Evolutionary conservation across 345 rosid species (phyloP).

Genomic region (Linum usitatissimum): DNA sequence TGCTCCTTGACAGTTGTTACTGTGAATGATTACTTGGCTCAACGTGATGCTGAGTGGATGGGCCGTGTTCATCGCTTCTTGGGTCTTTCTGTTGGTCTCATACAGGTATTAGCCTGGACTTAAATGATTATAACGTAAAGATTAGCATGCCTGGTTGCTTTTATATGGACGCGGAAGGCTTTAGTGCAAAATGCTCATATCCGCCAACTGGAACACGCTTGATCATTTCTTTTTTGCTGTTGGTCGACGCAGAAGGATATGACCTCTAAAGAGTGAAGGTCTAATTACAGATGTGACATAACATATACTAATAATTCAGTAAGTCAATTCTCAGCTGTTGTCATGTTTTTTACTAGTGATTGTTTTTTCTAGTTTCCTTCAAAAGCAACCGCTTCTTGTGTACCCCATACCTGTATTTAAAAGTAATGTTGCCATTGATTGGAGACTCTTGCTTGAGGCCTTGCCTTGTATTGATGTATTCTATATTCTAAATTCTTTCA

Average conservation of each 20-base stretch:
- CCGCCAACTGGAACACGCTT: slow-evolving; percentile 1
- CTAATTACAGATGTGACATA: slow-evolving; percentile 73
- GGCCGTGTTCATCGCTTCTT: slow-evolving; percentile 88
- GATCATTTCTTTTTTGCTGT: slow-evolving; percentile 10
- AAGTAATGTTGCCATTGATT: slow-evolving; percentile 6
- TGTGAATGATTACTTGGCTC: slow-evolving; percentile 91
- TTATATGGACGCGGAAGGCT: slow-evolving; percentile 6
- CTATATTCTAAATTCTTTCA: slow-evolving; percentile 25
- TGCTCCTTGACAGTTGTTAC: slow-evolving; percentile 66
- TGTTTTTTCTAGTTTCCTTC: slow-evolving; percentile 6
- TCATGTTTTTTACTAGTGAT: neutral
- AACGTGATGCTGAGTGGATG: slow-evolving; percentile 99
- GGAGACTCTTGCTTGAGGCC: neutral
- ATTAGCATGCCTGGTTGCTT: slow-evolving; percentile 2
- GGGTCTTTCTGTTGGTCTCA: slow-evolving; percentile 93
- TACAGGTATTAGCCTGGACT: slow-evolving; percentile 44
- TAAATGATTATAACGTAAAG: neutral
- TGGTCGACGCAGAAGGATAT: slow-evolving; percentile 57
- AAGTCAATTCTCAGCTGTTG: slow-evolving; percentile 25
- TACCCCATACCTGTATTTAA: slow-evolving; percentile 2
- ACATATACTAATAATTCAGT: slow-evolving; percentile 92
- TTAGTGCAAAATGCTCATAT: neutral
- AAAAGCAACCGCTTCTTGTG: neutral
- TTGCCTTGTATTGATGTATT: slow-evolving; percentile 9
- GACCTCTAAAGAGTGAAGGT: slow-evolving; percentile 69